phyloP scores from a whole-genome alignment of 2,329 filamentous ascomycete genomes.

The Trichoderma sp. region DNA sequence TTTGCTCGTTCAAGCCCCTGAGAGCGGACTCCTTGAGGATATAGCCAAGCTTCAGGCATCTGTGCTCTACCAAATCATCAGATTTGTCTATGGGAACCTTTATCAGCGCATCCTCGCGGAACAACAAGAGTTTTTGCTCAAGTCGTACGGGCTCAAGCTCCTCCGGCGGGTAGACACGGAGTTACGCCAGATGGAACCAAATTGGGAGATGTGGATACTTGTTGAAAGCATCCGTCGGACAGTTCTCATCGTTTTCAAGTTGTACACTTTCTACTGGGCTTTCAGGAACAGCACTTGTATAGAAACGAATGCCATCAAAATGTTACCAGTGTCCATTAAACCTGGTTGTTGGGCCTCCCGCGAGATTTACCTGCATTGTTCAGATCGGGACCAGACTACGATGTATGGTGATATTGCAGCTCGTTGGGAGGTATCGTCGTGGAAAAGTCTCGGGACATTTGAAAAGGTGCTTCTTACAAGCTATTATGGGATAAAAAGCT shows the following conservation, averaged over 20 bases:
- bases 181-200: not conserved
- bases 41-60: not conserved
- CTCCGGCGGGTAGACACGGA: not conserved
- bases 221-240: not conserved
- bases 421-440: no score
- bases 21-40: not conserved
- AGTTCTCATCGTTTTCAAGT: not conserved
- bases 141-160: not conserved
- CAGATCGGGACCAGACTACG: no score
- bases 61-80: not conserved
- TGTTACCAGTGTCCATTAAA: no score
- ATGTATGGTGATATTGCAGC: no score
- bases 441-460: no score
- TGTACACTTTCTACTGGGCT: not conserved
- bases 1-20: not conserved
- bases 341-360: no score
- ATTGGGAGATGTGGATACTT: not conserved
- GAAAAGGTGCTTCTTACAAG: no score
- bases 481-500: no score
- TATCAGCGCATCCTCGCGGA: not conserved
- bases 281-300: not conserved
- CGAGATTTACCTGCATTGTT: no score
- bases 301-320: not conserved
- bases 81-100: not conserved
- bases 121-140: not conserved